phyloP scores from a whole-genome alignment of 176 grass and related monocot genomes.

The Hyparrhenia diplandra region DNA sequence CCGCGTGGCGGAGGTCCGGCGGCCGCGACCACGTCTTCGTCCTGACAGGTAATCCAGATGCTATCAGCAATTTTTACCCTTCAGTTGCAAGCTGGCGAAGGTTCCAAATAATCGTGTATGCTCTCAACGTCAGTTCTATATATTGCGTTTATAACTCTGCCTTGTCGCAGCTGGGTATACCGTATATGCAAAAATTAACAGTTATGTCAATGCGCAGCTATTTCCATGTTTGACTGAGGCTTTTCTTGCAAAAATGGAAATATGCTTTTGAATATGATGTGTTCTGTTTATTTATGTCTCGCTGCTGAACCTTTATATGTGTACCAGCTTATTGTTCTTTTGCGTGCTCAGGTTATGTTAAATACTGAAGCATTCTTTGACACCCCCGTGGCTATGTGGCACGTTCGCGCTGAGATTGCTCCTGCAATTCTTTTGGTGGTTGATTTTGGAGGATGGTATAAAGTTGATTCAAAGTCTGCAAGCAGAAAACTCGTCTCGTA shows the following conservation, averaged over 20 bases:
- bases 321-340: constrained; percentile 59
- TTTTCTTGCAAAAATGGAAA: background rate
- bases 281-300: background rate
- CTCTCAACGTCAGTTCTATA: background rate
- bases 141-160: background rate
- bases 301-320: constrained; percentile 10
- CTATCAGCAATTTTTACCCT: background rate
- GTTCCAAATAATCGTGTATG: background rate
- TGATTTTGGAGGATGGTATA: constrained; percentile 97
- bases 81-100: background rate
- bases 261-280: background rate
- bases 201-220: background rate
- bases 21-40: constrained; percentile 86
- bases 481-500: constrained; percentile 41
- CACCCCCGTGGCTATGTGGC: constrained; percentile 98
- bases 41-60: constrained; percentile 50
- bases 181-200: background rate
- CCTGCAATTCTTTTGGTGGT: constrained; percentile 85
- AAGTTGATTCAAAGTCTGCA: constrained; percentile 57
- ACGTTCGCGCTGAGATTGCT: constrained; percentile 74
- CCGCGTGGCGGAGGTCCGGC: constrained; percentile 67
- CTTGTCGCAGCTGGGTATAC: background rate
- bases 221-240: background rate
- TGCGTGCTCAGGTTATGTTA: constrained; percentile 71
- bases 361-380: constrained; percentile 84